These are phyloP conservation scores for Corniculantispora saksenae DNA, from an alignment of 2,329 filamentous ascomycete genomes.

Conservation along the genomic window DNA sequence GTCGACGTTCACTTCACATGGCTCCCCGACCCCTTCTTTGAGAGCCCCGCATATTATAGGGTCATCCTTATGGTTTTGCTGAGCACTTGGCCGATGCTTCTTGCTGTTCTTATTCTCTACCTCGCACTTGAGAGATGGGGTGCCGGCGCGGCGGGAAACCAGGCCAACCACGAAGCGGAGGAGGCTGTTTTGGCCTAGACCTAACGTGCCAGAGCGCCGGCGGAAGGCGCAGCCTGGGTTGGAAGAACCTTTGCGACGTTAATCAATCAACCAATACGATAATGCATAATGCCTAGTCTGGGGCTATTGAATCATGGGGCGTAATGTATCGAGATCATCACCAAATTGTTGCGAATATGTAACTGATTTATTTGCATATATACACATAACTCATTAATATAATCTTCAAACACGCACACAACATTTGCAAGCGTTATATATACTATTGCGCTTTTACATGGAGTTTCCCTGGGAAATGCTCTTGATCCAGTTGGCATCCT, in stretches of 20 bases:
- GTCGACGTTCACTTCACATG: not conserved
- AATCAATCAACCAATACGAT: too few species aligned
- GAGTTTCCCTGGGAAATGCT: not conserved
- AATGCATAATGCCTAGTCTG: too few species aligned
- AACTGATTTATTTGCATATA: slow-evolving; percentile 3
- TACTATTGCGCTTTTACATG: not conserved
- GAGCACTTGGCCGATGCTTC: not conserved
- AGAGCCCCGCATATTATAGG: not conserved
- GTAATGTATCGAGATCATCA: too few species aligned
- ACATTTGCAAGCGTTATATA: too few species aligned
- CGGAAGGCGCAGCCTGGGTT: not conserved
- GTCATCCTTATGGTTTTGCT: not conserved
- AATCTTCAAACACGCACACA: not conserved
- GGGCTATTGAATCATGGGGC: not conserved
- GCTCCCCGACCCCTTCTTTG: not conserved
- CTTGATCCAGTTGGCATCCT: slow-evolving; percentile 8
- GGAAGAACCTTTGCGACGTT: not conserved
- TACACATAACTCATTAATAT: not conserved
- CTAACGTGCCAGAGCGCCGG: not conserved
- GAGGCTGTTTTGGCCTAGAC: not conserved
- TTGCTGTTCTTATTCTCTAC: not conserved
- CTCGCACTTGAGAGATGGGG: not conserved
- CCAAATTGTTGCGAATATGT: not conserved
- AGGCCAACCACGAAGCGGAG: not conserved
- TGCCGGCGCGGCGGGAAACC: not conserved